Evolutionary conservation across 257 asterid species (phyloP).

Genomic region (Perilla frutescens): DNA sequence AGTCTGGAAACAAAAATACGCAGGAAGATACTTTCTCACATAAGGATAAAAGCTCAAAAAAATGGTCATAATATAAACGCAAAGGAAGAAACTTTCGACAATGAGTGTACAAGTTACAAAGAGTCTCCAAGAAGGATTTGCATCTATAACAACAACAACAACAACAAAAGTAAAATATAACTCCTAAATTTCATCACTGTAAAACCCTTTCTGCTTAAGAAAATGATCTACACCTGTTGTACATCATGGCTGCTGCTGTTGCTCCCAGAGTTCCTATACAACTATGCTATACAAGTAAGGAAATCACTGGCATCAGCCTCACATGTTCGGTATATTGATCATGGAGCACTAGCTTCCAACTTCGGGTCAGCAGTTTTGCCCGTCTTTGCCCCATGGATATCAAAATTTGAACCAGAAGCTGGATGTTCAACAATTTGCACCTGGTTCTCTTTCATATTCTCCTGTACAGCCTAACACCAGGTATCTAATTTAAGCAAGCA

Average conservation of each 20-base stretch:
- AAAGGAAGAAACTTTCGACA: background rate
- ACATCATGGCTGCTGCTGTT: conserved; percentile 29
- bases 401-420: conserved; percentile 34
- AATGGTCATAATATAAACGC: too few relatives aligned
- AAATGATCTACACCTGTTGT: conserved; percentile 25
- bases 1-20: too few relatives aligned
- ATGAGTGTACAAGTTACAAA: conserved; percentile 7
- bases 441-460: conserved; percentile 60
- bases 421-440: conserved; percentile 43
- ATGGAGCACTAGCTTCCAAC: conserved; percentile 35
- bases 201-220: conserved; percentile 14
- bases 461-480: conserved; percentile 78
- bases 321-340: conserved; percentile 21
- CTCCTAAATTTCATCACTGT: conserved; percentile 26
- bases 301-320: conserved; percentile 10
- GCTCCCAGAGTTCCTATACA: conserved; percentile 14
- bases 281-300: conserved; percentile 30
- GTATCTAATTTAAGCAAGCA: conserved; percentile 28
- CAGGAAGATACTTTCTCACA: too few relatives aligned
- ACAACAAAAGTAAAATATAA: conserved; percentile 9
- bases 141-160: conserved; percentile 14
- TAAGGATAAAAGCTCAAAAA: too few relatives aligned
- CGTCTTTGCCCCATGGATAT: conserved; percentile 24
- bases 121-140: conserved; percentile 23
- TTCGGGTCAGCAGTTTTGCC: conserved; percentile 34